These are phyloP conservation scores for Candida pseudoglaebosa DNA, from an alignment of 805 yeast genomes.

Conservation along the genomic window DNA sequence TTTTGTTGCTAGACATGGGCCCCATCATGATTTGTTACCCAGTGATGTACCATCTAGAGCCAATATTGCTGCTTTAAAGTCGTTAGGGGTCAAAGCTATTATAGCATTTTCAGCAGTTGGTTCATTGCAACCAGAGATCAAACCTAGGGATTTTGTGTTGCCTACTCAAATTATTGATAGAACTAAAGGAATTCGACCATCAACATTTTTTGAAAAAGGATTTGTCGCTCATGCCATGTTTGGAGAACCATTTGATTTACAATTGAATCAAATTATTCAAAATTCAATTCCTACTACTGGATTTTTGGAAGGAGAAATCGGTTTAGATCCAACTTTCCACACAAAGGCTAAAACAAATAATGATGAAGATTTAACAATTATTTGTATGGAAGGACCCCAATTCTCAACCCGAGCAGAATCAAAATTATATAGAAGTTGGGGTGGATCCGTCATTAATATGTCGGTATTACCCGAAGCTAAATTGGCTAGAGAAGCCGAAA, in stretches of 20 bases:
- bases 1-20: constrained; percentile 92
- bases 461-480: constrained; percentile 96
- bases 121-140: constrained; percentile 81
- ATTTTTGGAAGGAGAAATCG: constrained; percentile 46
- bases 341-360: constrained; percentile 53
- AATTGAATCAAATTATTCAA: constrained; percentile 61
- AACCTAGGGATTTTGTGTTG: constrained; percentile 93
- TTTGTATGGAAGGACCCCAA: constrained; percentile 99
- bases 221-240: constrained; percentile 96
- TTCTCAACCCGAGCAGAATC: constrained; percentile 97
- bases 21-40: constrained; percentile 84
- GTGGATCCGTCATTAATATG: constrained; percentile 96
- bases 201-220: constrained; percentile 87
- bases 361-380: constrained; percentile 71
- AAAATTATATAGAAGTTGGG: constrained; percentile 76
- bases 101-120: constrained; percentile 97
- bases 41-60: constrained; percentile 90
- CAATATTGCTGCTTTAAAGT: constrained; percentile 92
- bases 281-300: constrained; percentile 43
- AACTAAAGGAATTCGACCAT: constrained; percentile 89
- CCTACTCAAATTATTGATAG: constrained; percentile 96
- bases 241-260: constrained; percentile 92
- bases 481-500: constrained; percentile 95
- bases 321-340: constrained; percentile 49
- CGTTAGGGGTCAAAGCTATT: constrained; percentile 79